A percentile compares a stretch with the other conserved stretches of the same genome.
Conservation (phyloP, 1,139 yeast genomes). For the Hanseniaspora sp. region DNA sequence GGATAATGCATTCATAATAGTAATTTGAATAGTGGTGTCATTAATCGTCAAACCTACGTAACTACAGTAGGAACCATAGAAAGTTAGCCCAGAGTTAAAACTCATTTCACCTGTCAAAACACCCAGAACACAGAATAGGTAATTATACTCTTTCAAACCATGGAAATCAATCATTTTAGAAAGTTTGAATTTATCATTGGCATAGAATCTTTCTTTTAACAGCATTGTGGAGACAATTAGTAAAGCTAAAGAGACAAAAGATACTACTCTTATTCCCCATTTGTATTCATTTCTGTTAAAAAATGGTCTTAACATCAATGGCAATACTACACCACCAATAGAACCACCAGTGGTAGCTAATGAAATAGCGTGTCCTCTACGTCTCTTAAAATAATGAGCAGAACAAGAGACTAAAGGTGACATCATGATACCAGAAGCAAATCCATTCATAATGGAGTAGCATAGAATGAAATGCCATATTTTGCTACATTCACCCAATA, state of each 20-base stretch:
- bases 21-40: constrained; percentile 37
- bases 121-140: constrained; percentile 34
- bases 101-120: constrained; percentile 37
- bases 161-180: constrained; percentile 34
- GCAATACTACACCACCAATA: constrained; percentile 54
- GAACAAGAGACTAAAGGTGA: constrained; percentile 50
- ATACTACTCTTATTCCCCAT: constrained; percentile 50
- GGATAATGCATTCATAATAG: constrained; percentile 41
- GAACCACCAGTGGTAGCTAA: constrained; percentile 60
- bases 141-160: constrained; percentile 35
- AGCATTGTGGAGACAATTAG: constrained; percentile 32
- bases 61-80: constrained; percentile 42
- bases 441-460: constrained; percentile 45
- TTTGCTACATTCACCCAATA: constrained; percentile 43
- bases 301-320: constrained; percentile 46
- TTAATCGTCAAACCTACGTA: constrained; percentile 35
- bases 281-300: constrained; percentile 39
- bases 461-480: constrained; percentile 51
- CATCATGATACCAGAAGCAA: constrained; percentile 50
- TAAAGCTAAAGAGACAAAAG: constrained; percentile 39
- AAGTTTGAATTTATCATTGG: constrained; percentile 8
- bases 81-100: constrained; percentile 36
- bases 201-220: constrained; percentile 34
- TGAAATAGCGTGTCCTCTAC: constrained; percentile 51
- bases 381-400: constrained; percentile 50